Base-by-base conservation (phyloP, 1,139 yeast genomes). In the Tardiomyces blankii region DNA sequence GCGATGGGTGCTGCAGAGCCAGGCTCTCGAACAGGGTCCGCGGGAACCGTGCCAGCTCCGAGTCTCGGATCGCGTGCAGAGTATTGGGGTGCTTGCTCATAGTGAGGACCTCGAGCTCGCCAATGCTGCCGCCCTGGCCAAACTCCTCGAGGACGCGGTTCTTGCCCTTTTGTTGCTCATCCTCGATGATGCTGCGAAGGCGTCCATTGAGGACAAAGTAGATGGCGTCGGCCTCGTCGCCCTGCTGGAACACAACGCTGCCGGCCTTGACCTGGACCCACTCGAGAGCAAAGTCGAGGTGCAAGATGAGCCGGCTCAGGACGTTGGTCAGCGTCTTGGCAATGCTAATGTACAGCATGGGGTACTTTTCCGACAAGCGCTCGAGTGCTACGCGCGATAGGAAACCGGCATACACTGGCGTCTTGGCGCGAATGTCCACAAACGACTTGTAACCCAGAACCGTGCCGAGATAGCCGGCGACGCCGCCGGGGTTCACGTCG, bases 251-350 rank as follows among this genome's bases (percentile, higher is more conserved):
- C 25, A 91, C 64, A 0, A 81, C 75, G 46, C 82, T 82, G 0
- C 97, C 96, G 0, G 96, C 93, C 14, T 80, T 80, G 3, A 86
- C 73, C 51, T 87, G 95, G 43, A 91, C 79, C 98, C 98, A 91
- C 62, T 91, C 98, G 44, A 91, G 67, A 0, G 97, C 96, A 64
- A 84, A 86, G 60, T 91, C 98, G 42, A 91, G 75, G 44, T 83
- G 78, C 41, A 84, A 63, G 42, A 91, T 69, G 47, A 84, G 77
- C 30, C 76, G 70, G 28, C 91, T 81, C 42, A 91, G 65, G 2
- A 84, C 71, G 21, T 72, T 73, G 43, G 86, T 80, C 52, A 89
- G 66, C 14, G 80, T 75, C 46, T 80, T 77, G 0, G 97, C 96
- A 45, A 88, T 75, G 4, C 88, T 79, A 42, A 91, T 67, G 52